phyloP scores from a whole-genome alignment of 345 rosid genomes.

The Pistacia atlantica region DNA sequence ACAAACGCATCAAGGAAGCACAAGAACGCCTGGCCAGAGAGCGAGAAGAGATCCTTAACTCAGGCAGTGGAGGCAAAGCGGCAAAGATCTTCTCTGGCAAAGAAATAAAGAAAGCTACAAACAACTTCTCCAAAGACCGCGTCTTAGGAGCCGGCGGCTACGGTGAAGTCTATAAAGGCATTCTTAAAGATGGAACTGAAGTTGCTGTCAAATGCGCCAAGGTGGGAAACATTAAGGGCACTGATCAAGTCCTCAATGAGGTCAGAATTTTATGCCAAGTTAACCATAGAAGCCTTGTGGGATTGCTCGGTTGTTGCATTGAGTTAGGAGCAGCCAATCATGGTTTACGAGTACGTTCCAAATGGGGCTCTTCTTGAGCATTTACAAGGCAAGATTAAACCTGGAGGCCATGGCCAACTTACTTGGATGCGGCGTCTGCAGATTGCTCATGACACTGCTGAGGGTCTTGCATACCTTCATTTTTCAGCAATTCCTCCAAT shows the following conservation, averaged over 20 bases:
- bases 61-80: constrained; percentile 32
- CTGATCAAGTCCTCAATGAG: constrained; percentile 57
- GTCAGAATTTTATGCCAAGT: constrained; percentile 59
- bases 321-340: constrained; percentile 51
- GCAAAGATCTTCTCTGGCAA: constrained; percentile 41
- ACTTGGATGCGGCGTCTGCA: constrained; percentile 40
- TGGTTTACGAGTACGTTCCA: constrained; percentile 49
- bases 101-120: constrained; percentile 46
- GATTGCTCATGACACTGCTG: constrained; percentile 44
- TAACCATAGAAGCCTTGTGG: constrained; percentile 49
- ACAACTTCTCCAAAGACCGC: constrained; percentile 44
- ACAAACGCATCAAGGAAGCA: constrained; percentile 32
- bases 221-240: constrained; percentile 49
- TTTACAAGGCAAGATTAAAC: constrained; percentile 18
- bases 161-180: constrained; percentile 55
- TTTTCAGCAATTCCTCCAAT: constrained; percentile 44
- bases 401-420: background rate
- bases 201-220: constrained; percentile 62
- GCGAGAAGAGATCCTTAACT: constrained; percentile 41
- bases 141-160: constrained; percentile 52
- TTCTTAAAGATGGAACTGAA: constrained; percentile 41
- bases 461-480: constrained; percentile 52
- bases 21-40: constrained; percentile 32
- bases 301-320: constrained; percentile 53
- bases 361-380: constrained; percentile 48